Conservation (phyloP, 1,284 basidiomycete species). For the Quambalaria eucalypti region DNA sequence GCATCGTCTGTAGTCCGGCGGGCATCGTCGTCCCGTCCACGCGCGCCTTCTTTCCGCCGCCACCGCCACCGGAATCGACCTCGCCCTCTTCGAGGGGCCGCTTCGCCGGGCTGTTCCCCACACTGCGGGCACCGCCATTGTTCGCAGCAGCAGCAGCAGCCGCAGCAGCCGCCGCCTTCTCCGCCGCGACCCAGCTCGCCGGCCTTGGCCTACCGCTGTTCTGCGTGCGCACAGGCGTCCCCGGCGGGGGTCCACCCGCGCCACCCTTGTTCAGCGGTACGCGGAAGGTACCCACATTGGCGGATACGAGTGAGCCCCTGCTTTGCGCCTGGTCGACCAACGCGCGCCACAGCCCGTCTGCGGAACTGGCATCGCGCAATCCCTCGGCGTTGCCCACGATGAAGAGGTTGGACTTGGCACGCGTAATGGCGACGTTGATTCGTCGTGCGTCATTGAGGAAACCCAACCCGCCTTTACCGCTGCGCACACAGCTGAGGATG, state of each 20-base stretch:
- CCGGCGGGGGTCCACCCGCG: neutral
- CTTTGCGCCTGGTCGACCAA: neutral
- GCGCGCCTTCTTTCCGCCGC: too few relatives aligned
- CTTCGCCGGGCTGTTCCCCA: neutral
- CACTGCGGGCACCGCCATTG: neutral
- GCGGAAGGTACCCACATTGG: neutral
- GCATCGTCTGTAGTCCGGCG: neutral
- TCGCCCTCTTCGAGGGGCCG: neutral
- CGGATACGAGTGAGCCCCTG: neutral
- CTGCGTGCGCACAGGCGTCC: too few relatives aligned
- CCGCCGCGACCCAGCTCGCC: neutral
- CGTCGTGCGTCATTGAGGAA: conserved; percentile 53
- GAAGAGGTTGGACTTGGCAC: conserved; percentile 87
- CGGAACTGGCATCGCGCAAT: neutral
- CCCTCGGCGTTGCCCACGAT: conserved; percentile 73
- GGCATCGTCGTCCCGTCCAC: neutral
- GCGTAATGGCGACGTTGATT: conserved; percentile 87
- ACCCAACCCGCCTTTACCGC: conserved; percentile 56
- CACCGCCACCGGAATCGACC: too few relatives aligned
- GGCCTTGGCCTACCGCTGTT: neutral
- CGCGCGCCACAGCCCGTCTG: neutral
- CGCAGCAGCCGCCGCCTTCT: neutral
- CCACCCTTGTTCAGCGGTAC: neutral
- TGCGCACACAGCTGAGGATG: conserved; percentile 63
- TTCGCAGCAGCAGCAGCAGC: neutral